Evolutionary conservation across 2,329 filamentous ascomycete genomes (phyloP), one percentile per base, ranked within the genome.

Genomic region (Xylariomycetidae sp.): DNA sequence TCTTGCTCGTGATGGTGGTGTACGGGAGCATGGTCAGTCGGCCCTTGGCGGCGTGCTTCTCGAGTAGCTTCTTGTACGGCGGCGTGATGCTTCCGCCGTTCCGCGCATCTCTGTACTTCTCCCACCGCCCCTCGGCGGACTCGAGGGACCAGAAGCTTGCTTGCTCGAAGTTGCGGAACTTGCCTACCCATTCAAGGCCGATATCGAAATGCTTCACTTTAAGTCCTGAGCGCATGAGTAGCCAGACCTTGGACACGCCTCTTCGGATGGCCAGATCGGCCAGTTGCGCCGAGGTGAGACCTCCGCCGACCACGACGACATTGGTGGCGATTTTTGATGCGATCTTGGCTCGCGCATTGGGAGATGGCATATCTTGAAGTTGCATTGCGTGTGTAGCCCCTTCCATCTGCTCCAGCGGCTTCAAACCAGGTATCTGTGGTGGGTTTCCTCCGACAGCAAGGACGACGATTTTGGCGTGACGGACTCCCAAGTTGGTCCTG

Each of bases 11-110:
- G 6, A 89, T 64, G 2, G 56, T 67, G 0, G 80, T 87, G 33
- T 74, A 58, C 0, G 74, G 73, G 35, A 74, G 67, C 6, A 87
- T 58, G 6, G 66, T 63, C 3, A 85, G 59, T 9, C 65, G 66
- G 1, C 72, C 69, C 0, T 61, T 52, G 0, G 70, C 58, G 1
- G 74, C 55, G 48, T 85, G 77, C 5, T 70, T 62, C 53, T 81
- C 77, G 6, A 88, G 59, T n/a, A 78, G 68, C 53, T 81, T 85
- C 42, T 77, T 64, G 55, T 80, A 88, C 0, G 68, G 63, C 0
- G 82, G 80, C 4, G 80, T 88, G 44, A 89, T 76, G 56, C 82
- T 88, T n/a, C 85, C 85, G 3, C 86, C 86, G 12, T 81, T 79
- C 6, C 84, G 71, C 1, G 85, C 85, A 27, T 66, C 59, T 42